Conservation (phyloP, 2,329 filamentous ascomycete genomes). For the Fragosphaeria purpurea region DNA sequence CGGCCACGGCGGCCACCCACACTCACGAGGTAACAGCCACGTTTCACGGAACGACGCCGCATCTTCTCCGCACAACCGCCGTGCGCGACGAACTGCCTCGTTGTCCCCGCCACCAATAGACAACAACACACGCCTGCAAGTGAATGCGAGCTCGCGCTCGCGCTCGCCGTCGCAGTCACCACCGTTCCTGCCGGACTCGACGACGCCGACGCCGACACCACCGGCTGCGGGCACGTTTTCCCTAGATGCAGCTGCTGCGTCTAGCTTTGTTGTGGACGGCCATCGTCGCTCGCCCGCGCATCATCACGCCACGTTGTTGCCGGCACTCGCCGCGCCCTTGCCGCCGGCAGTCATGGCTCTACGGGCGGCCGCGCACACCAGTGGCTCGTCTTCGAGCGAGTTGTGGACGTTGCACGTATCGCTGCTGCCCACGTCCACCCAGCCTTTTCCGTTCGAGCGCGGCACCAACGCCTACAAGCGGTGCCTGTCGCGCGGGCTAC, state of each 20-base stretch:
- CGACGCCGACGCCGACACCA: slow-evolving; percentile 3
- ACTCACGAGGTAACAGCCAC: background rate
- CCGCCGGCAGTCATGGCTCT: background rate
- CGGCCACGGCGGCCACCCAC: too few relatives aligned
- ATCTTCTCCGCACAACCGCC: background rate
- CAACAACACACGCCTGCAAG: too few relatives aligned
- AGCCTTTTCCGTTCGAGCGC: slow-evolving; percentile 52
- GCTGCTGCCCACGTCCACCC: slow-evolving; percentile 41
- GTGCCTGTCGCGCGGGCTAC: slow-evolving; percentile 49
- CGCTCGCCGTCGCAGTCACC: background rate
- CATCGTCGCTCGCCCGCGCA: background rate
- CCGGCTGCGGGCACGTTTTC: background rate
- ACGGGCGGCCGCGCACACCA: background rate
- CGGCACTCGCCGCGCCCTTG: background rate
- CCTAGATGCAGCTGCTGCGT: background rate
- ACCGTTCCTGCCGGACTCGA: slow-evolving; percentile 4
- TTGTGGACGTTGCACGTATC: slow-evolving; percentile 52
- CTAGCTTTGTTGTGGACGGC: background rate
- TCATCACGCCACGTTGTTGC: background rate
- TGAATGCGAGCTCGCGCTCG: background rate
- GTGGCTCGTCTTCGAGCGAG: slow-evolving; percentile 21
- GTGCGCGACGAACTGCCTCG: too few relatives aligned
- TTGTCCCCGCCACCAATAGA: too few relatives aligned
- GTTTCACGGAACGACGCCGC: background rate
- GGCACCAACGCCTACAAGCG: slow-evolving; percentile 52